Evolutionary conservation across 306 rosid species (phyloP).

Genomic region (Astragalus membranaceus): DNA sequence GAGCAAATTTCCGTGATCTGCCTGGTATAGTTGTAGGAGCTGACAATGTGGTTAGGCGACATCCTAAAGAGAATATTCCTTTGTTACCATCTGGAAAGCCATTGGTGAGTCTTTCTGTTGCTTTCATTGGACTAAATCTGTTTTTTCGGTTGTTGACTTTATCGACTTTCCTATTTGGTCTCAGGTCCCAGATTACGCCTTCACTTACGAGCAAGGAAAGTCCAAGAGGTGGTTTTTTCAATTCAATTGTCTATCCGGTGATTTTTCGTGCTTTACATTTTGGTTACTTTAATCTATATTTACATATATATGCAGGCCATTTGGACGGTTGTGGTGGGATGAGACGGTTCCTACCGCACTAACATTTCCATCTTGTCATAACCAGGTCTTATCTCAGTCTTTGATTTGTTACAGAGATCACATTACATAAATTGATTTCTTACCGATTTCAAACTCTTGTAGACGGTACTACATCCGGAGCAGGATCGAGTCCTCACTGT

Average conservation of each 20-base stretch:
- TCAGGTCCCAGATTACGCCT: conserved; percentile 76
- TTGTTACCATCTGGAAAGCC: conserved; percentile 78
- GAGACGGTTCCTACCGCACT: conserved; percentile 85
- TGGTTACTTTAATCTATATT: background rate
- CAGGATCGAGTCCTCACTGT: conserved; percentile 72
- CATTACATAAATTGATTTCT: conserved; percentile 14
- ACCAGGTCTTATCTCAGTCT: conserved; percentile 45
- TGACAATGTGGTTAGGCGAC: conserved; percentile 79
- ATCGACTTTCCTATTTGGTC: background rate
- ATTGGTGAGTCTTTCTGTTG: conserved; percentile 51
- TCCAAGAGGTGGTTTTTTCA: conserved; percentile 59
- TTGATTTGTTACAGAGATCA: conserved; percentile 8
- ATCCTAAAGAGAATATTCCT: conserved; percentile 21
- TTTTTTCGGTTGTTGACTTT: background rate
- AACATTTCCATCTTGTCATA: conserved; percentile 63
- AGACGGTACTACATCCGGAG: conserved; percentile 76
- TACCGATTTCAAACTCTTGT: conserved; percentile 19
- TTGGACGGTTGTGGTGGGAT: conserved; percentile 97
- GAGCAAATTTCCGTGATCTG: conserved; percentile 89
- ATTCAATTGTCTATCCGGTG: background rate
- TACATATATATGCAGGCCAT: conserved; percentile 50
- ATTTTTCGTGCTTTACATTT: conserved; percentile 13
- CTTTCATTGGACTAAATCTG: background rate
- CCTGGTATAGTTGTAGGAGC: conserved; percentile 84
- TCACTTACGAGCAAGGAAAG: conserved; percentile 65